These are phyloP conservation scores for Pestalotiopsis sp. DNA, from an alignment of 2,329 filamentous ascomycete species.

Conservation along the genomic window DNA sequence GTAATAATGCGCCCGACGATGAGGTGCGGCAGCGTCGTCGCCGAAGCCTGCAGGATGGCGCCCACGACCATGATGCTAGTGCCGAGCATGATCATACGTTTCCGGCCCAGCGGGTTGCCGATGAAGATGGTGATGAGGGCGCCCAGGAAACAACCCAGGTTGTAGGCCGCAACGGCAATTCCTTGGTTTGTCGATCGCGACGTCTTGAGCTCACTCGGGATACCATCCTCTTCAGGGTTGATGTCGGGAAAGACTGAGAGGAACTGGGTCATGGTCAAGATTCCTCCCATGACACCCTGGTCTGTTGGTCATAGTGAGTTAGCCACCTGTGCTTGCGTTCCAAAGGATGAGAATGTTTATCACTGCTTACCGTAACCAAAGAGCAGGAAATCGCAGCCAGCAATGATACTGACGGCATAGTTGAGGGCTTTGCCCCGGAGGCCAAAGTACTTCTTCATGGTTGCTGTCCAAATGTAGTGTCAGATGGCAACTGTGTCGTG, in stretches of 20 bases:
- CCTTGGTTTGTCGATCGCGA: constrained; percentile 53
- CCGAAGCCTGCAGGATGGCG: constrained; percentile 44
- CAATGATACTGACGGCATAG: constrained; percentile 70
- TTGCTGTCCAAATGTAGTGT: constrained; percentile 5
- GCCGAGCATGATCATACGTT: constrained; percentile 59
- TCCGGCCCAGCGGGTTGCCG: constrained; percentile 60
- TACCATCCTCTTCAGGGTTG: constrained; percentile 43
- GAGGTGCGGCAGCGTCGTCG: constrained; percentile 52
- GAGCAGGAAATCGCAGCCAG: constrained; percentile 72
- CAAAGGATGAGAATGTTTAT: not conserved
- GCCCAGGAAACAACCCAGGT: constrained; percentile 61
- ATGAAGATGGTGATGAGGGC: constrained; percentile 49
- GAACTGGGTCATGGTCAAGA: constrained; percentile 70
- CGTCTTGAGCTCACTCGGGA: constrained; percentile 33
- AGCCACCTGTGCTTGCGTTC: not conserved
- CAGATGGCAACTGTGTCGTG: not conserved
- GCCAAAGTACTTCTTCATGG: constrained; percentile 58
- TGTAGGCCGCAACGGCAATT: constrained; percentile 59
- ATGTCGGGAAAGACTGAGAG: constrained; percentile 56
- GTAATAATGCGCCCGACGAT: constrained; percentile 56
- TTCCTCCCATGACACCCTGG: constrained; percentile 75
- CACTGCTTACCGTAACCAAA: constrained; percentile 53
- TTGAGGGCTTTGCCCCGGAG: constrained; percentile 68
- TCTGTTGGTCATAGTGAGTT: constrained; percentile 51
- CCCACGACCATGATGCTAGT: constrained; percentile 61